A percentile compares a stretch with the other conserved stretches of the same genome.
These are phyloP conservation scores for Aspergillus sp. DNA, from an alignment of 2,329 filamentous ascomycete genomes.

Conservation along the genomic window DNA sequence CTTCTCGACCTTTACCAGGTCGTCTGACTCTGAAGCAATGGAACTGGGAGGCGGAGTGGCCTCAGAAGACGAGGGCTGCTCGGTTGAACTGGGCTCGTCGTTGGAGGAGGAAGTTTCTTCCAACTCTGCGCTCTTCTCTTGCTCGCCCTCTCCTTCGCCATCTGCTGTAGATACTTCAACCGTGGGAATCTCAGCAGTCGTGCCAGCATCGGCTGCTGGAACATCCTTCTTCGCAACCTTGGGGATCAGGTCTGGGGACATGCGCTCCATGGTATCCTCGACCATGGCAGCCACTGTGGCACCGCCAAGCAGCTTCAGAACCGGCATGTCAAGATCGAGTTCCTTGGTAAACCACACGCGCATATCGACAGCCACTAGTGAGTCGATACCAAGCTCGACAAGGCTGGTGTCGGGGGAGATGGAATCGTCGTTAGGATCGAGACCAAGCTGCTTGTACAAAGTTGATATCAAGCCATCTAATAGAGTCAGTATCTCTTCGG, in stretches of 20 bases:
- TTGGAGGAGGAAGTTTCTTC: too few relatives aligned
- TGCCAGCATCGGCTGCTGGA: background rate
- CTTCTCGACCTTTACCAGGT: background rate
- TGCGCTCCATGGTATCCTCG: background rate
- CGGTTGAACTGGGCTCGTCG: background rate
- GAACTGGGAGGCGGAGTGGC: background rate
- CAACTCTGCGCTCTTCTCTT: too few relatives aligned
- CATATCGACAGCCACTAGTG: slow-evolving; percentile 40
- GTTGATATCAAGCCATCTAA: background rate
- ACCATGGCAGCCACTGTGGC: background rate
- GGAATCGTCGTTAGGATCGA: background rate
- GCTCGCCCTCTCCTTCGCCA: background rate
- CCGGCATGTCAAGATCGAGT: slow-evolving; percentile 46
- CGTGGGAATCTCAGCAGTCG: background rate
- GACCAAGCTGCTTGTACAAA: background rate
- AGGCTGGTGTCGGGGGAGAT: slow-evolving; percentile 1
- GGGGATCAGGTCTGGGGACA: background rate
- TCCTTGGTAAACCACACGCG: slow-evolving; percentile 53
- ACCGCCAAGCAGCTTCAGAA: slow-evolving; percentile 44
- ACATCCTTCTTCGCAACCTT: background rate
- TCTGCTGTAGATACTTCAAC: background rate
- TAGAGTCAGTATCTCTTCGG: background rate
- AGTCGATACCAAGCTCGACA: slow-evolving; percentile 39
- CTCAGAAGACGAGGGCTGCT: background rate
- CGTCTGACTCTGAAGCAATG: background rate